Percentiles rank a stretch among this genome's conserved stretches.
Evolutionary conservation across 2,329 filamentous ascomycete genomes (phyloP).

Genomic region (Aphanocladium album): DNA sequence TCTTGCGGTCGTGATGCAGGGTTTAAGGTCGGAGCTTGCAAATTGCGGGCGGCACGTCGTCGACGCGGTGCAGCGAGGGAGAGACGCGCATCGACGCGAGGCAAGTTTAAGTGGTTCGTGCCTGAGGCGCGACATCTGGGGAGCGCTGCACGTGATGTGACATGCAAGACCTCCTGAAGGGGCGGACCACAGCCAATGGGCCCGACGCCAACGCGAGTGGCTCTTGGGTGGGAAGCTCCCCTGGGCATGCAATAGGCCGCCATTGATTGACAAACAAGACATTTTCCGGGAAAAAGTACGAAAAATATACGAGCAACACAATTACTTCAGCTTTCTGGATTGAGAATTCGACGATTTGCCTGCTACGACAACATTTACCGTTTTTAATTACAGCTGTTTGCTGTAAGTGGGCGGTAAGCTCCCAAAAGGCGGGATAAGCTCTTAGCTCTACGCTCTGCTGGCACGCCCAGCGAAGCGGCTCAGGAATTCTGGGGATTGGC

Average conservation of each 20-base stretch:
- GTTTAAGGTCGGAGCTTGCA: conserved; percentile 22
- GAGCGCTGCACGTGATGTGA: conserved; percentile 26
- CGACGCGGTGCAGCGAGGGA: conserved; percentile 29
- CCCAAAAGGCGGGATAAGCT: neutral
- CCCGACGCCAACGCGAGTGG: conserved; percentile 17
- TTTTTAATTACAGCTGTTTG: neutral
- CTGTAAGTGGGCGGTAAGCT: conserved; percentile 8
- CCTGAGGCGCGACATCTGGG: conserved; percentile 26
- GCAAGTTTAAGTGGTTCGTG: conserved; percentile 31
- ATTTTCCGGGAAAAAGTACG: neutral
- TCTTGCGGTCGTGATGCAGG: conserved; percentile 9
- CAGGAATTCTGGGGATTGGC: neutral
- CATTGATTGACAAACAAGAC: conserved; percentile 8
- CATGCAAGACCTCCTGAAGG: conserved; percentile 22
- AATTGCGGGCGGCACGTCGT: conserved; percentile 30
- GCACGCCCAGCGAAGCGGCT: neutral
- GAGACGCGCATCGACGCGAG: conserved; percentile 35
- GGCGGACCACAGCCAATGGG: conserved; percentile 18
- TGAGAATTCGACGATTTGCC: neutral
- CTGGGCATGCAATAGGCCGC: conserved; percentile 9
- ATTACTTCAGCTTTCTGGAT: neutral
- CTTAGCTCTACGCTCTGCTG: conserved; percentile 1
- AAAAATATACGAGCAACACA: neutral
- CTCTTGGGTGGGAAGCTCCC: conserved; percentile 9
- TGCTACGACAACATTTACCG: neutral